Evolutionary conservation across 2,329 filamentous ascomycete genomes (phyloP).

Genomic region (Venturiaceae sp.): DNA sequence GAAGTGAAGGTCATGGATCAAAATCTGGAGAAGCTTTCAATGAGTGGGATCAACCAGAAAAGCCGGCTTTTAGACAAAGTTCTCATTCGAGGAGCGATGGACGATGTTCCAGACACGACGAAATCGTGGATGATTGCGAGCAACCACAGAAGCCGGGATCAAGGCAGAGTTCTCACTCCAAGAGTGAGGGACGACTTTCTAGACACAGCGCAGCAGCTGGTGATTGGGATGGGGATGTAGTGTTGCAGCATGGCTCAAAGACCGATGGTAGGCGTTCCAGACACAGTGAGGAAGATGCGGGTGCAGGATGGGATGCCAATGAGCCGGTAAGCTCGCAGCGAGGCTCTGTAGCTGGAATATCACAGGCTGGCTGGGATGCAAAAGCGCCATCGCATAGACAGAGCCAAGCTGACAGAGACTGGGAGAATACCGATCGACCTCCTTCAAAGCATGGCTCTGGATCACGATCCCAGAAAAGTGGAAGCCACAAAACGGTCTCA

Average conservation of each 20-base stretch:
- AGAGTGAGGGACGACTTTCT: background rate
- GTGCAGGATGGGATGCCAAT: background rate
- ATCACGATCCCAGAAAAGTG: background rate
- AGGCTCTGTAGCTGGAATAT: background rate
- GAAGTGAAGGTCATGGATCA: background rate
- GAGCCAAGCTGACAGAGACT: background rate
- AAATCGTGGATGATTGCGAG: background rate
- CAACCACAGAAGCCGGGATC: background rate
- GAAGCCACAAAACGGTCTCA: background rate
- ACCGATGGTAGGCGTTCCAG: background rate
- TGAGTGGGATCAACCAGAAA: background rate
- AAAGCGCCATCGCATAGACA: background rate
- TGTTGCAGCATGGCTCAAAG: background rate
- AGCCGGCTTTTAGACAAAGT: background rate
- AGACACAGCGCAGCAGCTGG: background rate
- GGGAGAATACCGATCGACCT: background rate
- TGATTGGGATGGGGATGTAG: background rate
- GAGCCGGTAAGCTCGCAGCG: background rate
- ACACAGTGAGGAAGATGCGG: background rate
- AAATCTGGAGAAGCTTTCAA: background rate
- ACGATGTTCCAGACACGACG: background rate
- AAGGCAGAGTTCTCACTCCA: background rate
- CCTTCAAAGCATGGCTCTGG: background rate
- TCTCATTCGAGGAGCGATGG: background rate
- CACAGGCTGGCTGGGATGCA: background rate